Conservation (phyloP, 306 rosid genomes). For the Vigna angularis region DNA sequence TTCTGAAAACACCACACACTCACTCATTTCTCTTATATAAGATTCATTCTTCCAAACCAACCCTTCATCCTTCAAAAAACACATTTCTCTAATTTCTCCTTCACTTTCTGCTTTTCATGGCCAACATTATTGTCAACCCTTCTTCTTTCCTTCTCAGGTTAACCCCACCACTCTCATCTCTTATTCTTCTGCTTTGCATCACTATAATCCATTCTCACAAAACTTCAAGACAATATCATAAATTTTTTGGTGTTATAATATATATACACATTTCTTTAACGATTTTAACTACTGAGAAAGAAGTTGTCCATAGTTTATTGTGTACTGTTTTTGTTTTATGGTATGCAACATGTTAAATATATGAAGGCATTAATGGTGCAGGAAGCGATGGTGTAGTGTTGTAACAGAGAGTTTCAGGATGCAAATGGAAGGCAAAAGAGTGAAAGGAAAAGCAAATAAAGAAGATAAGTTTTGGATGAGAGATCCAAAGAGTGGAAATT, state of each 20-base stretch:
- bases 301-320: no score
- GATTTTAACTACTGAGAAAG: no score
- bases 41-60: slow-evolving; percentile 20
- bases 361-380: background rate
- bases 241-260: no score
- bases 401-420: slow-evolving; percentile 34
- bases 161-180: background rate
- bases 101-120: slow-evolving; percentile 36
- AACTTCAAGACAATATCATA: no score
- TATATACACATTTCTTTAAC: no score
- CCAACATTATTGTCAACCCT: slow-evolving; percentile 33
- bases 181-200: background rate
- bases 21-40: slow-evolving; percentile 33
- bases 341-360: background rate
- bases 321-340: background rate
- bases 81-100: background rate
- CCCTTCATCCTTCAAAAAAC: background rate
- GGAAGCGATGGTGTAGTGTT: slow-evolving; percentile 39
- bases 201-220: background rate
- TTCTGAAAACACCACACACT: background rate
- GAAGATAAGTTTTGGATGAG: slow-evolving; percentile 65
- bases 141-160: slow-evolving; percentile 49
- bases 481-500: slow-evolving; percentile 68
- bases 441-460: slow-evolving; percentile 27
- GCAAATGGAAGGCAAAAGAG: slow-evolving; percentile 14